Percentiles rank a stretch among this genome's conserved stretches.
Conservation (phyloP, 176 grass and related monocot species). For the Areca catechu region DNA sequence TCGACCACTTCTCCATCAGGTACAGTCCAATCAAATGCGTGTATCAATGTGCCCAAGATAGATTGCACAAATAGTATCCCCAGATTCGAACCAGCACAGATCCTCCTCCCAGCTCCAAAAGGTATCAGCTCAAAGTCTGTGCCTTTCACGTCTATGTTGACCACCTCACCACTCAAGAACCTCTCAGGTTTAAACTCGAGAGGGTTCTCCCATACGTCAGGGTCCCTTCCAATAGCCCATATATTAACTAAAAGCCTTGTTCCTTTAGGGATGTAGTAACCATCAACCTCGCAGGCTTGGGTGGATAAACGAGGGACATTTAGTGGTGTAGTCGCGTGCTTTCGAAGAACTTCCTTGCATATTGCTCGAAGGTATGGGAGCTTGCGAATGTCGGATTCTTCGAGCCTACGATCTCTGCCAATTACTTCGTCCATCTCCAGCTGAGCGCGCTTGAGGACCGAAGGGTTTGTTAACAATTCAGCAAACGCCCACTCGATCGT, state of each 20-base stretch:
- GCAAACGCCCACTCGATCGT: too few species aligned
- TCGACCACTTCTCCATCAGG: constrained; percentile 12
- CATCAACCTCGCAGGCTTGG: constrained; percentile 17
- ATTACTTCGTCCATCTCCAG: constrained; percentile 22
- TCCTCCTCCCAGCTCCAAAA: constrained; percentile 25
- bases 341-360: constrained; percentile 20
- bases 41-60: constrained; percentile 25
- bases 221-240: constrained; percentile 24
- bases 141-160: constrained; percentile 22
- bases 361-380: constrained; percentile 17
- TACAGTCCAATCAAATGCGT: constrained; percentile 24
- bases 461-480: neutral
- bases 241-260: constrained; percentile 19
- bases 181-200: constrained; percentile 11
- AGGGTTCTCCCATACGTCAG: constrained; percentile 18
- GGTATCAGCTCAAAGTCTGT: constrained; percentile 28
- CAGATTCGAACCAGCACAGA: constrained; percentile 22
- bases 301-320: constrained; percentile 11
- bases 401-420: constrained; percentile 1
- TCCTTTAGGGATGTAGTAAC: constrained; percentile 22
- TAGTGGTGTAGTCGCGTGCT: constrained; percentile 27
- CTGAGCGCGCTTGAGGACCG: constrained; percentile 4
- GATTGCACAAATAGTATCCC: constrained; percentile 24
- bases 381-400: constrained; percentile 23
- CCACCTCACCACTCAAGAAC: constrained; percentile 11